These are phyloP conservation scores for Scutellaria baicalensis DNA, from an alignment of 257 asterid species.

Conservation along the genomic window DNA sequence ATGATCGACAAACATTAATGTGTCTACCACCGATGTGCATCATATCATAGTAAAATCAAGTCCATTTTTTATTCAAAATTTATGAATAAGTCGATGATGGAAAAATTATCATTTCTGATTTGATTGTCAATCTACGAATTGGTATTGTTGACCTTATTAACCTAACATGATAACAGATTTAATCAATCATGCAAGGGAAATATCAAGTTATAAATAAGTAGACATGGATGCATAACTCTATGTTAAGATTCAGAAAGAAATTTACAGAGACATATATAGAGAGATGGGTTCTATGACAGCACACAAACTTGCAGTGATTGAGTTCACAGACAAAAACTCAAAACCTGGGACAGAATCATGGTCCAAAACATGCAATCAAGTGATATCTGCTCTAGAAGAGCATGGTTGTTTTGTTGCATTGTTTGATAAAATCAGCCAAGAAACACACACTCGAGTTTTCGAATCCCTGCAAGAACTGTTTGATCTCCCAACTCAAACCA, in stretches of 20 bases:
- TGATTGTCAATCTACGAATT: too few relatives aligned
- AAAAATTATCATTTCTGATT: too few relatives aligned
- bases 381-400: slow-evolving; percentile 44
- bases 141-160: too few relatives aligned
- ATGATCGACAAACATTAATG: too few relatives aligned
- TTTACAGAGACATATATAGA: not conserved
- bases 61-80: too few relatives aligned
- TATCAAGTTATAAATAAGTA: too few relatives aligned
- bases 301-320: slow-evolving; percentile 45
- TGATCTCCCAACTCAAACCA: slow-evolving; percentile 51
- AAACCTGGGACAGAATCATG: slow-evolving; percentile 45
- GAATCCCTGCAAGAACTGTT: slow-evolving; percentile 37
- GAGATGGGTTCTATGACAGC: slow-evolving; percentile 30
- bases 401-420: slow-evolving; percentile 64
- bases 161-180: too few relatives aligned
- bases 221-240: not conserved
- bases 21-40: too few relatives aligned
- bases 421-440: slow-evolving; percentile 33
- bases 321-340: slow-evolving; percentile 30
- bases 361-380: slow-evolving; percentile 33
- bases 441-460: slow-evolving; percentile 30
- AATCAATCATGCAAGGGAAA: too few relatives aligned
- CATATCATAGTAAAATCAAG: too few relatives aligned
- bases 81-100: too few relatives aligned
- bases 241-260: not conserved